A percentile compares a stretch with the other conserved stretches of the same genome.
phyloP scores from a whole-genome alignment of 2,329 filamentous ascomycete genomes.

The Samsoniella hepiali region DNA sequence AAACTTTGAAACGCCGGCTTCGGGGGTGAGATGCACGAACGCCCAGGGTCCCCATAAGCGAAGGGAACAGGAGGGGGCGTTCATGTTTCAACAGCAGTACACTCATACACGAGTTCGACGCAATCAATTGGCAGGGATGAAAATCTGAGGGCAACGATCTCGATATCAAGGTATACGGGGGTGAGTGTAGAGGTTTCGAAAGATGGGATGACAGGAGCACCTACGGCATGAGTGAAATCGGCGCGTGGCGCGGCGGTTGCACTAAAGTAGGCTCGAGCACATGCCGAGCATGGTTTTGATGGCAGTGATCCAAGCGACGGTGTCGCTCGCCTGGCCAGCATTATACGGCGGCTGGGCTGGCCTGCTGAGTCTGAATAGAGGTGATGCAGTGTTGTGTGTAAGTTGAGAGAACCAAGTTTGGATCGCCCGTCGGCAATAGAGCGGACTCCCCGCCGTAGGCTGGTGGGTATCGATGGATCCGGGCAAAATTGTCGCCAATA shows the following conservation, averaged over 20 bases:
- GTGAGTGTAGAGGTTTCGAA: not conserved
- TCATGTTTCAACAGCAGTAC: slow-evolving; percentile 6
- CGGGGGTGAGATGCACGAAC: not conserved
- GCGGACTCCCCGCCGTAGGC: not conserved
- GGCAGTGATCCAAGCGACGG: not conserved
- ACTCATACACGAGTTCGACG: not conserved
- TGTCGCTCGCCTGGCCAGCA: slow-evolving; percentile 10
- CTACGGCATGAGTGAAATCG: slow-evolving; percentile 48
- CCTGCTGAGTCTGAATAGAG: not conserved
- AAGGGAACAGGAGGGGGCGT: not conserved
- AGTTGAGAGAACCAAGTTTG: not conserved
- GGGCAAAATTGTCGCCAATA: not conserved
- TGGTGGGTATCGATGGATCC: not conserved
- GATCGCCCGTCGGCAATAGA: not conserved
- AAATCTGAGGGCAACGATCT: not conserved
- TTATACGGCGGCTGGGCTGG: not conserved
- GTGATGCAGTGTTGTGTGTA: not conserved
- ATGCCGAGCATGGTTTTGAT: slow-evolving; percentile 6
- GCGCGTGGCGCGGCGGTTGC: slow-evolving; percentile 31
- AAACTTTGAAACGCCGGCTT: not conserved
- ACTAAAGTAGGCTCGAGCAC: slow-evolving; percentile 33
- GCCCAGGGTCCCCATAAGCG: not conserved
- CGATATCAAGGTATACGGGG: not conserved
- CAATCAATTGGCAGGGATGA: not conserved
- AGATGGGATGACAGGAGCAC: slow-evolving; percentile 11